Evolutionary conservation across 208 protist genomes (phyloP).

Genomic region (Leishmania mexicana): DNA sequence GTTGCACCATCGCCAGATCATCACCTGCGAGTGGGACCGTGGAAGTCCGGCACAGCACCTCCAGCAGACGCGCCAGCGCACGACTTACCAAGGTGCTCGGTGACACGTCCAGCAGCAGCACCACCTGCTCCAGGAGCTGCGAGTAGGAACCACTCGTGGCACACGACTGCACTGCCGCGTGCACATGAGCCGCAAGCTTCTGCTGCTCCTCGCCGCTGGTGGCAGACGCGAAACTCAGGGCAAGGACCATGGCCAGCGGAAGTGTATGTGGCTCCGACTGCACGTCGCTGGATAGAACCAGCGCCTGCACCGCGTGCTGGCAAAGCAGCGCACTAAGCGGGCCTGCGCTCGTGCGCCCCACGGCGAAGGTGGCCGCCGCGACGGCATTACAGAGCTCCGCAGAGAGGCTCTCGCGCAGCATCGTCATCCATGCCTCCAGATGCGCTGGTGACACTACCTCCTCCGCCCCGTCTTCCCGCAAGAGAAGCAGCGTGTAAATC

Average conservation of each 20-base stretch:
- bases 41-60: not conserved
- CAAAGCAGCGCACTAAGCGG: constrained; percentile 28
- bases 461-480: constrained; percentile 35
- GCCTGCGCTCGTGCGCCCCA: constrained; percentile 29
- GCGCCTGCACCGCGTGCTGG: constrained; percentile 11
- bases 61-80: constrained; percentile 31
- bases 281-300: constrained; percentile 37
- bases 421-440: constrained; percentile 34
- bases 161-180: not conserved
- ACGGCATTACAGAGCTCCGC: constrained; percentile 36
- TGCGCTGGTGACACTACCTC: constrained; percentile 20
- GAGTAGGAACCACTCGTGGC: not conserved
- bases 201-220: not conserved
- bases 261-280: constrained; percentile 40
- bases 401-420: constrained; percentile 33
- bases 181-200: constrained; percentile 8
- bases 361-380: constrained; percentile 33
- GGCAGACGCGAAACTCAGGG: constrained; percentile 13
- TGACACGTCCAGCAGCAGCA: constrained; percentile 76
- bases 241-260: constrained; percentile 15
- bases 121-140: constrained; percentile 53
- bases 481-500: constrained; percentile 51
- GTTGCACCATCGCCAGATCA: constrained; percentile 54
- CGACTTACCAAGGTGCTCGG: constrained; percentile 37
- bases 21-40: constrained; percentile 12